Evolutionary conservation across 169 alveolate genomes (phyloP), one percentile per base, ranked within the genome.

Genomic region (Plasmodium coatneyi): DNA sequence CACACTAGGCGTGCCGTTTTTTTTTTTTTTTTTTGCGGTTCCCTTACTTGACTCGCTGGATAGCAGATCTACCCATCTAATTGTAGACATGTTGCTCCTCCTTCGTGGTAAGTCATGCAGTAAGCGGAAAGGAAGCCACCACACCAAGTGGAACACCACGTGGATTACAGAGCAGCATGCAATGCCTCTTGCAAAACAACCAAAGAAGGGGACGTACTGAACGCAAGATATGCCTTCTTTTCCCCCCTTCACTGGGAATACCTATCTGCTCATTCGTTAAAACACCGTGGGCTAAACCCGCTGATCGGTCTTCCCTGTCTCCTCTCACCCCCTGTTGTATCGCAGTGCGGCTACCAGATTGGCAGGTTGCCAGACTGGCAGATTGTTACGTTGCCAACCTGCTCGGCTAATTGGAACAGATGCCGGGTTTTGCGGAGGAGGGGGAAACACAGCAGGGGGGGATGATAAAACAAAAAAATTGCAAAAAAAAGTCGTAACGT

Each of bases 31-130:
- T 52, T 34, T 19, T 10, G 5, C 3, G 1, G 1, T 32, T 54
- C 28, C 28, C 4, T 95, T 93, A 96, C 97, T 93, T 54, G 97
- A 96, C 46, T 96, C 97, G 95, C 97, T 96, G 86, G 97, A 95
- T 43, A 95, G 93, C 5, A 96, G 94, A 92, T 96, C 97, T 30
- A 95, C 97, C 97, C 97, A 96, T 92, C 96, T 94, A n/a, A 95
- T 95, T 25, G 93, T 84, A 76, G 95, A 84, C 97, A 96, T 95
- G 28, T 22, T 71, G 41, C 12, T 25, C 34, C 34, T 60, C 16
- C 22, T 84, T 84, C 79, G 76, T 54, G 34, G 71, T 14, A 10
- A 12, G 14, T 46, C 19, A 46, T 3, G 19, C 19, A 46, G 19
- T n/a, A 3, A 3, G 56, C 6, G 56, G 12, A 41, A 2, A 41